Percentiles rank a stretch among this genome's conserved stretches.
Conservation (phyloP, 2,329 filamentous ascomycete species). For the Blastomyces emzantsi region DNA sequence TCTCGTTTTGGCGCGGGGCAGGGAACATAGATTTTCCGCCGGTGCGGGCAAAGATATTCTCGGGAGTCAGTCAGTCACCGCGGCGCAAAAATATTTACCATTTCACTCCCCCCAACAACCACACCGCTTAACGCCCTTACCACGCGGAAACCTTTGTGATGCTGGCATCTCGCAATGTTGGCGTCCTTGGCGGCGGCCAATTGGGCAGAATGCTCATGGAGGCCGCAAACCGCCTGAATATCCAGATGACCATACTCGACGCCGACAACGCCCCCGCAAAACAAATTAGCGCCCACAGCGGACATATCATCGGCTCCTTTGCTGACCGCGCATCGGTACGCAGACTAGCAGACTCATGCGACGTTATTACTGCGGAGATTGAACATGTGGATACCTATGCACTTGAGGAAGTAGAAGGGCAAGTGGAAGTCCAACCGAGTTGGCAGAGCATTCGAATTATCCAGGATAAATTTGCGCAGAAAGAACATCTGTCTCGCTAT, state of each 20-base stretch:
- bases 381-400: slow-evolving; percentile 91
- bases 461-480: slow-evolving; percentile 89
- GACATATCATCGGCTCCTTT: slow-evolving; percentile 79
- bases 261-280: slow-evolving; percentile 68
- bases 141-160: not conserved
- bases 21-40: slow-evolving; percentile 5
- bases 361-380: slow-evolving; percentile 86
- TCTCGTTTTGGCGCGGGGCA: not conserved
- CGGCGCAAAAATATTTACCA: not conserved
- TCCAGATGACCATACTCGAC: slow-evolving; percentile 72
- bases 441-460: slow-evolving; percentile 82
- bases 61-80: not conserved
- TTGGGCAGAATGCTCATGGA: slow-evolving; percentile 92
- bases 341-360: slow-evolving; percentile 64
- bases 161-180: slow-evolving; percentile 26
- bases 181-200: slow-evolving; percentile 57
- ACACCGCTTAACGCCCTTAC: not conserved
- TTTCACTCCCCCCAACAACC: not conserved
- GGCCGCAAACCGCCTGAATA: slow-evolving; percentile 68
- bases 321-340: slow-evolving; percentile 71
- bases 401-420: slow-evolving; percentile 65
- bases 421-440: slow-evolving; percentile 64
- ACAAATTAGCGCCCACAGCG: slow-evolving; percentile 66
- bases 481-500: slow-evolving; percentile 62
- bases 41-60: not conserved